phyloP scores from a whole-genome alignment of 352 stramenopile species.

The Halophytophthora polymorphica region DNA sequence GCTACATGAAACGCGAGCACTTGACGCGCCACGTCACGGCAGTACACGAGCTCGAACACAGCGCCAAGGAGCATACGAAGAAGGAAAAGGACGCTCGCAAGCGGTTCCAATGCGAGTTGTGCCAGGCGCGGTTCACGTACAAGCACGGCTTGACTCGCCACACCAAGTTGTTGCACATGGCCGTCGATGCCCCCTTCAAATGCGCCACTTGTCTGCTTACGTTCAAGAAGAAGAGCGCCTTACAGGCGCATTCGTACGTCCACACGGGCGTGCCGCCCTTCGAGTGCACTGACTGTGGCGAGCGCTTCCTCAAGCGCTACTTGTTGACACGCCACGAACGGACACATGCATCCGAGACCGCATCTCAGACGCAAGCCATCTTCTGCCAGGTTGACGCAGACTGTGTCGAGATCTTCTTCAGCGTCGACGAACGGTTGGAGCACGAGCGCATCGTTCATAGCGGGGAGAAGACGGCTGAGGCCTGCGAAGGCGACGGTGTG shows the following conservation, averaged over 20 bases:
- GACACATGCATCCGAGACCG: slow-evolving; percentile 22
- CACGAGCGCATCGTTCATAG: slow-evolving; percentile 39
- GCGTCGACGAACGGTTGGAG: slow-evolving; percentile 31
- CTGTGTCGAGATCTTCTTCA: slow-evolving; percentile 60
- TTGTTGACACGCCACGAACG: slow-evolving; percentile 50
- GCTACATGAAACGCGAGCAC: slow-evolving; percentile 67
- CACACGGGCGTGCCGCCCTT: slow-evolving; percentile 78
- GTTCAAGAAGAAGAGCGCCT: slow-evolving; percentile 81
- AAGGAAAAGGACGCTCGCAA: slow-evolving; percentile 31
- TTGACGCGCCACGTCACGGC: slow-evolving; percentile 47
- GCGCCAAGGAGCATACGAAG: not conserved
- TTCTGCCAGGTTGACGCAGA: slow-evolving; percentile 37
- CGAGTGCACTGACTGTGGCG: slow-evolving; percentile 52
- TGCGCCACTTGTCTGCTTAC: slow-evolving; percentile 55
- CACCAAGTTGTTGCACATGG: slow-evolving; percentile 43
- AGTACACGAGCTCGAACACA: slow-evolving; percentile 29
- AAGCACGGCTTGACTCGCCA: slow-evolving; percentile 66
- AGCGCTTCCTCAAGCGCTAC: slow-evolving; percentile 65
- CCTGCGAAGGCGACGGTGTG: slow-evolving; percentile 1
- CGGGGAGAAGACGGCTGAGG: slow-evolving; percentile 2
- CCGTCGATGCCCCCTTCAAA: slow-evolving; percentile 51
- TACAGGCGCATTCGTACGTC: slow-evolving; percentile 75
- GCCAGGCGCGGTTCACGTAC: slow-evolving; percentile 56
- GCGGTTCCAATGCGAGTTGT: slow-evolving; percentile 55
- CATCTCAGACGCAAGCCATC: slow-evolving; percentile 39